Conservation (phyloP, 352 stramenopile genomes). For the Phytophthora pluvialis region DNA sequence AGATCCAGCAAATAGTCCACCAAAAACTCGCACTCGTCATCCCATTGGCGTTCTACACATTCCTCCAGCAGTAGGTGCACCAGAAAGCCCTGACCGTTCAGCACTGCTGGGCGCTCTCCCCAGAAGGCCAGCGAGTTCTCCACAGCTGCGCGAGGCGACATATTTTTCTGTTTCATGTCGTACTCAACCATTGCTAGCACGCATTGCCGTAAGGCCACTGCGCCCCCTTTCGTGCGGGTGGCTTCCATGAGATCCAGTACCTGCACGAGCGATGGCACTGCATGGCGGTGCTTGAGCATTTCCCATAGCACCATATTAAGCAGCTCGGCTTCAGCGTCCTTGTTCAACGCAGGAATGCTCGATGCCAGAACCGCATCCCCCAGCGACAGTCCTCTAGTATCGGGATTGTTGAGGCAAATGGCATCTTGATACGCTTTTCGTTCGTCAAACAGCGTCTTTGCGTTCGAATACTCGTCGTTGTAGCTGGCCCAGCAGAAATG, state of each 20-base stretch:
- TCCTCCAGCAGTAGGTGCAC: slow-evolving; percentile 51
- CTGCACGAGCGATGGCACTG: slow-evolving; percentile 37
- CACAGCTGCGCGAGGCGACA: slow-evolving; percentile 32
- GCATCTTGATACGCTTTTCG: slow-evolving; percentile 28
- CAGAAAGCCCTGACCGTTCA: slow-evolving; percentile 52
- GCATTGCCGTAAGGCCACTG: slow-evolving; percentile 42
- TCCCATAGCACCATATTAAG: slow-evolving; percentile 61
- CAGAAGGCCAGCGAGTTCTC: slow-evolving; percentile 47
- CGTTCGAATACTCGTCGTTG: slow-evolving; percentile 24
- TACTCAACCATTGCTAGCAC: slow-evolving; percentile 42
- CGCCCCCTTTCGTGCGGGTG: slow-evolving; percentile 32
- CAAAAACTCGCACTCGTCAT: slow-evolving; percentile 40
- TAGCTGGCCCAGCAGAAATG: slow-evolving; percentile 39
- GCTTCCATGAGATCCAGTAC: slow-evolving; percentile 54
- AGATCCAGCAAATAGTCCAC: slow-evolving; percentile 39
- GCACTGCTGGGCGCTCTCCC: slow-evolving; percentile 38
- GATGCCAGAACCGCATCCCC: slow-evolving; percentile 11
- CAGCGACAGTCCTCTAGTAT: slow-evolving; percentile 16
- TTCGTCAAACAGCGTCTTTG: slow-evolving; percentile 22
- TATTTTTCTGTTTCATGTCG: slow-evolving; percentile 31
- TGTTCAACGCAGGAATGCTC: slow-evolving; percentile 21
- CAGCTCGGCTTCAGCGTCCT: slow-evolving; percentile 36
- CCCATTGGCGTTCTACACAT: slow-evolving; percentile 38
- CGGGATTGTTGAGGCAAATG: slow-evolving; percentile 24
- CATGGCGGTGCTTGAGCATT: slow-evolving; percentile 53